A percentile compares a stretch with the other conserved stretches of the same genome.
Conservation (phyloP, 441 rosid genomes). For the Populus hybrid region DNA sequence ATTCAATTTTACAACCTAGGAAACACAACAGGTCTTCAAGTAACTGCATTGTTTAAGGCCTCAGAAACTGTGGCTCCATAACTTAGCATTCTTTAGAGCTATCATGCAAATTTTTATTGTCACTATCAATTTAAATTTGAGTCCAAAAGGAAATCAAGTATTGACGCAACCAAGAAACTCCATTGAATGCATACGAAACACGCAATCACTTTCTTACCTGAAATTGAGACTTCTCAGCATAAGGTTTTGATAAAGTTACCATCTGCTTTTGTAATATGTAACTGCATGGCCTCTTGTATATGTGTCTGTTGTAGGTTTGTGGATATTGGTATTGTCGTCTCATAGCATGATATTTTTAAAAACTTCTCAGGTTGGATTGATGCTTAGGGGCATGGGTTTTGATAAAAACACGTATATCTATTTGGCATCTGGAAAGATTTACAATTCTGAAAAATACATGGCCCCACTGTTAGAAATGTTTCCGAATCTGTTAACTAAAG, state of each 20-base stretch:
- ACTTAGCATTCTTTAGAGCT: neutral
- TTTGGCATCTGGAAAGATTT: conserved; percentile 97
- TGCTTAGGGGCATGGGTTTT: conserved; percentile 99
- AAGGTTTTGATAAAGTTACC: neutral
- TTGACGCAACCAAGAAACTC: neutral
- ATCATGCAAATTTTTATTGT: neutral
- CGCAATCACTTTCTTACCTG: neutral
- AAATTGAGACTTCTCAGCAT: neutral
- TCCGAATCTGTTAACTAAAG: conserved; percentile 90
- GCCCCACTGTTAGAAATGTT: conserved; percentile 93
- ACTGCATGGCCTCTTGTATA: neutral
- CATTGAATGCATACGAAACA: neutral
- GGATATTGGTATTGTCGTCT: neutral
- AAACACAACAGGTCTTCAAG: neutral
- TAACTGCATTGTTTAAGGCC: neutral
- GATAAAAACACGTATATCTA: conserved; percentile 77
- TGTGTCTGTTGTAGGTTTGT: neutral
- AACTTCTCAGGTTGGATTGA: conserved; percentile 36
- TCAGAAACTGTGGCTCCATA: neutral
- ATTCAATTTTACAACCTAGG: neutral
- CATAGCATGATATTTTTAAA: no score
- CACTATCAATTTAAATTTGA: neutral
- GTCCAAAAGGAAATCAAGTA: neutral
- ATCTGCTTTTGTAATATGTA: neutral
- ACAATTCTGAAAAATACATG: conserved; percentile 90